Conservation (phyloP, 352 stramenopile species). For the Globisporangium echinulatum region DNA sequence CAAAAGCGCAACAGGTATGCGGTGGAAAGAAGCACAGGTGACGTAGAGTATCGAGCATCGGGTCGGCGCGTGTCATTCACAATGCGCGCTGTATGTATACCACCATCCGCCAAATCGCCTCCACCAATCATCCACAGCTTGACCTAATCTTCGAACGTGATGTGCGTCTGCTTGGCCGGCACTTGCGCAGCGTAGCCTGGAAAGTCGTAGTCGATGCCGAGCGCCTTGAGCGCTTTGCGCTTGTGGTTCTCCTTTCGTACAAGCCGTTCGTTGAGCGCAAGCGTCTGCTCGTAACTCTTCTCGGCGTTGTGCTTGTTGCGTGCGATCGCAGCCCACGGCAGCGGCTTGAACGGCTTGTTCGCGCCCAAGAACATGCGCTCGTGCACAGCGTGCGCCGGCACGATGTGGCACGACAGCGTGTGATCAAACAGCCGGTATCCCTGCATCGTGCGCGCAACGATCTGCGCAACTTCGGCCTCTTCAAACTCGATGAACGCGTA, state of each 20-base stretch:
- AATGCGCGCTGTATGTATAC: no score
- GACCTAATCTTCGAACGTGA: conserved; percentile 36
- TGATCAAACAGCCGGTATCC: conserved; percentile 93
- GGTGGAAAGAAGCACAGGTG: no score
- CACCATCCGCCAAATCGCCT: no score
- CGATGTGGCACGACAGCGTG: conserved; percentile 90
- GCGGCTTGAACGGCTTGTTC: conserved; percentile 76
- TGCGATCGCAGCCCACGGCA: conserved; percentile 63
- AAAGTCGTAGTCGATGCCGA: conserved; percentile 86
- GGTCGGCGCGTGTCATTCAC: no score
- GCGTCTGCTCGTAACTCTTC: conserved; percentile 70
- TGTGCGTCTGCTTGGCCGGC: conserved; percentile 71
- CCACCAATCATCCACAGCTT: no score
- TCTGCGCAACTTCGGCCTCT: conserved; percentile 86
- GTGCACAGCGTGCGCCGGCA: conserved; percentile 85
- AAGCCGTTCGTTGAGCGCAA: conserved; percentile 64
- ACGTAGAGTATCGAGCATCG: no score
- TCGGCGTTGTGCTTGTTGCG: conserved; percentile 74
- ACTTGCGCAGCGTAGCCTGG: conserved; percentile 60
- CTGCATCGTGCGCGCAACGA: conserved; percentile 94
- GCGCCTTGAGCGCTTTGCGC: conserved; percentile 59
- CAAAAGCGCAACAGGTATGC: no score
- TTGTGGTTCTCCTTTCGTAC: conserved; percentile 75
- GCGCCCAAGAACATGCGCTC: conserved; percentile 83
- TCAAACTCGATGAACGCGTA: conserved; percentile 97